Evolutionary conservation across 202 grass and related monocot species (phyloP), one percentile per base, ranked within the genome.

Genomic region (Hordeum pubiflorum): DNA sequence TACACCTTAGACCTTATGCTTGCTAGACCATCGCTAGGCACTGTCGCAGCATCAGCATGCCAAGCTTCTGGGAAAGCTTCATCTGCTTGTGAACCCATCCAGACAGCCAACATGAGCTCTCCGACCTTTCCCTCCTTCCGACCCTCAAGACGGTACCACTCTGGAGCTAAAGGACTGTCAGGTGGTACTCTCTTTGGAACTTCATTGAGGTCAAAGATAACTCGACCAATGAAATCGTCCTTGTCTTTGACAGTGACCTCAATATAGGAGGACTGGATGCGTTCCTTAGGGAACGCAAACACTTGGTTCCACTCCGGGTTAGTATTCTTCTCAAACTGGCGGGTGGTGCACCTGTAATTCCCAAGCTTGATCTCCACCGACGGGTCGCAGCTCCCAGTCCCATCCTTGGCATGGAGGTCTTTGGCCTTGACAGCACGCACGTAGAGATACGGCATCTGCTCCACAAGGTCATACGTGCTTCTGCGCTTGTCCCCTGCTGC

Each of bases 381-480:
- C 74, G 89, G 20, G 85, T 86, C n/a, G 87, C 91, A 90, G 48
- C 85, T 90, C 24, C 91, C 82, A 8, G 82, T 78, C 12, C 83
- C 58, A 58, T 88, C 88, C 80, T 86, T 88, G n/a, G 69, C 20
- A 26, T 63, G 88, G 36, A 93, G 75, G 11, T 93, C 88, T 75
- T 83, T 93, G 4, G 85, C 87, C 68, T 88, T 93, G 54, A 86
- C 91, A 72, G 90, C 85, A 77, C 85, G 79, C 33, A 88, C 88
- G 32, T 90, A 90, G 44, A 93, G 85, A 67, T 93, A 93, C 24
- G 80, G 83, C 85, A 90, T 88, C 58, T 93, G 79, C 64, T 93
- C 80, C 6, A 90, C 83, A 15, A 93, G 83, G 63, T 93, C 85
- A 79, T 86, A 86, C 18, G 86, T 86, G 75, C 75, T 90, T 17